These are phyloP conservation scores for Paratinospora sagittata DNA, from an alignment of 164 flowering plant species.

Conservation along the genomic window DNA sequence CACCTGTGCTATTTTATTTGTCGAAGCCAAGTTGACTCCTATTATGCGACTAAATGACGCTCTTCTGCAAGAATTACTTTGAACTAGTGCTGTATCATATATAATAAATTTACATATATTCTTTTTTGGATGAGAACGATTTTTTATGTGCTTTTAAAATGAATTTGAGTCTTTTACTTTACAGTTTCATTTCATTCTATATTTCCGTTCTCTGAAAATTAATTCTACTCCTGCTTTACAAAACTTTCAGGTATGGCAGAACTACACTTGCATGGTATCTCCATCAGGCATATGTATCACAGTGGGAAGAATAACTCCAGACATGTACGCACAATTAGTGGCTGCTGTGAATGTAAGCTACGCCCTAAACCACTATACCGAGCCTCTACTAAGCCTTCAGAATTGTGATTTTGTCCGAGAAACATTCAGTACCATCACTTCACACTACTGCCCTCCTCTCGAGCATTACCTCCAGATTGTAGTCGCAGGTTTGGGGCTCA, in stretches of 20 bases:
- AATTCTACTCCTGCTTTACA: not conserved
- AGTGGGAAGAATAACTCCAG: constrained; percentile 69
- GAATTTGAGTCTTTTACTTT: not conserved
- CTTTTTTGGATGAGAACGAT: too few species aligned
- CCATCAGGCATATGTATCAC: constrained; percentile 45
- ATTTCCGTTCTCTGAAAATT: not conserved
- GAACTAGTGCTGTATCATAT: too few species aligned
- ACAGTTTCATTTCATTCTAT: not conserved
- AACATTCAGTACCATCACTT: constrained; percentile 58
- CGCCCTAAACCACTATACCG: constrained; percentile 74
- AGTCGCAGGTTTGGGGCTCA: constrained; percentile 62
- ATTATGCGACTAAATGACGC: too few species aligned
- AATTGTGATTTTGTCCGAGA: constrained; percentile 79
- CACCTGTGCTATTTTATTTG: too few species aligned
- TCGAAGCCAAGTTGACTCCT: too few species aligned
- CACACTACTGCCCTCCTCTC: constrained; percentile 53
- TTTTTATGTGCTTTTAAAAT: not conserved
- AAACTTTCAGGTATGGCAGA: constrained; percentile 70
- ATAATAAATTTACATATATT: too few species aligned
- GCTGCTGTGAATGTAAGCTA: constrained; percentile 74
- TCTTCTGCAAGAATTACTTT: too few species aligned
- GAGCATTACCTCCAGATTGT: constrained; percentile 51
- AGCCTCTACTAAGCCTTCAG: constrained; percentile 63
- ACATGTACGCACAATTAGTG: constrained; percentile 48
- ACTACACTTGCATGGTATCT: constrained; percentile 53